Evolutionary conservation across 169 alveolate species (phyloP).

Genomic region (Ichthyophthirius multifiliis): DNA sequence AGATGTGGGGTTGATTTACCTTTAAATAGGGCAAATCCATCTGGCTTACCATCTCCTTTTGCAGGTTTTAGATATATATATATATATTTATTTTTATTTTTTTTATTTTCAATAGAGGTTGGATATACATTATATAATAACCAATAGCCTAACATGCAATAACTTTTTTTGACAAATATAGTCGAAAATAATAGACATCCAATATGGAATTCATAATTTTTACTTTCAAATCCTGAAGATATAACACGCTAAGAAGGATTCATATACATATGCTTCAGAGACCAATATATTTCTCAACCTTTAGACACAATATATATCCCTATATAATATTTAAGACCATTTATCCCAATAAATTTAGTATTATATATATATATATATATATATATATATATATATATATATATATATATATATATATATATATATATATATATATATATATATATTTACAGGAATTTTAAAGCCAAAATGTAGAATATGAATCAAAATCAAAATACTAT

Average conservation of each 20-base stretch:
- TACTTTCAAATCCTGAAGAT: conserved; percentile 73
- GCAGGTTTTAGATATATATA: conserved; percentile 40
- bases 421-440: neutral
- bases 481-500: conserved; percentile 59
- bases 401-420: conserved; percentile 12
- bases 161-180: conserved; percentile 64
- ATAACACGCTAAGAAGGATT: conserved; percentile 74
- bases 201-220: conserved; percentile 80
- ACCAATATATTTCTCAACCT: conserved; percentile 63
- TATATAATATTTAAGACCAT: conserved; percentile 65
- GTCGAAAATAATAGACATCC: conserved; percentile 81
- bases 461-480: conserved; percentile 45
- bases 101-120: conserved; percentile 45
- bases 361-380: conserved; percentile 7
- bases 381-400: neutral
- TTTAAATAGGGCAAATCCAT: conserved; percentile 61
- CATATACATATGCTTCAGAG: conserved; percentile 73
- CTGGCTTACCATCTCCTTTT: conserved; percentile 80
- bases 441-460: neutral
- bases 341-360: conserved; percentile 79
- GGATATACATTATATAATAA: conserved; percentile 84
- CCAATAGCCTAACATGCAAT: conserved; percentile 71
- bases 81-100: neutral
- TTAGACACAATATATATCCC: conserved; percentile 78
- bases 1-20: conserved; percentile 83